Conservation (phyloP, 495 filamentous ascomycete species). For the Penicillium daleae region DNA sequence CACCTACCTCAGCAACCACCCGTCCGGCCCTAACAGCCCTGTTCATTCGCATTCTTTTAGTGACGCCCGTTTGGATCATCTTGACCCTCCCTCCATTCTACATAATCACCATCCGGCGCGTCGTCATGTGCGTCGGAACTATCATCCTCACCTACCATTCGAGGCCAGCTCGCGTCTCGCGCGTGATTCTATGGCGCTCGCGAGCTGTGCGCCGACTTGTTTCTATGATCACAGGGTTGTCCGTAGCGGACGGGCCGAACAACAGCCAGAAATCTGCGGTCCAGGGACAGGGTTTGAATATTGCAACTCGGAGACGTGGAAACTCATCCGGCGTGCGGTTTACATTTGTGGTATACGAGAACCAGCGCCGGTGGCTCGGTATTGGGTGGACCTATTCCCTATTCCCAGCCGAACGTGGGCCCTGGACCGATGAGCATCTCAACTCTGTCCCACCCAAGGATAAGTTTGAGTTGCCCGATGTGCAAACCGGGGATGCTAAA, state of each 20-base stretch:
- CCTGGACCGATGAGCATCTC: conserved; percentile 97
- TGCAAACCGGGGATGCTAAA: conserved; percentile 74
- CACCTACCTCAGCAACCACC: conserved; percentile 89
- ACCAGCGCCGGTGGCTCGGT: conserved; percentile 93
- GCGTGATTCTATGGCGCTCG: conserved; percentile 91
- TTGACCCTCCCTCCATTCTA: conserved; percentile 80
- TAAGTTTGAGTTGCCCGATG: conserved; percentile 83
- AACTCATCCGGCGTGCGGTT: conserved; percentile 81
- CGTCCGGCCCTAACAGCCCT: conserved; percentile 87
- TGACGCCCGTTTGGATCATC: conserved; percentile 85
- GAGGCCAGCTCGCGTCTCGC: conserved; percentile 78
- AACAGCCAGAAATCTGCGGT: conserved; percentile 35
- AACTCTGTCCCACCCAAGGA: conserved; percentile 78
- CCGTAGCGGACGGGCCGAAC: conserved; percentile 55
- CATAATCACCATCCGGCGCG: conserved; percentile 84
- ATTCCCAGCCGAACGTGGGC: conserved; percentile 81
- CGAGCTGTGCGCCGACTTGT: conserved; percentile 66
- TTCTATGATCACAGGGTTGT: conserved; percentile 75
- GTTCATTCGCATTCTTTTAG: conserved; percentile 83
- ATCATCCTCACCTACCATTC: conserved; percentile 89
- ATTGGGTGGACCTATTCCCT: conserved; percentile 92
- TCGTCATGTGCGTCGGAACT: conserved; percentile 79
- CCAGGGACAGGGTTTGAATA: conserved; percentile 47
- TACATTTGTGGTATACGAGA: conserved; percentile 95
- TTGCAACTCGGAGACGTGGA: conserved; percentile 56